Conservation (phyloP, 1,284 basidiomycete species). For the Heterobasidion occidentale region DNA sequence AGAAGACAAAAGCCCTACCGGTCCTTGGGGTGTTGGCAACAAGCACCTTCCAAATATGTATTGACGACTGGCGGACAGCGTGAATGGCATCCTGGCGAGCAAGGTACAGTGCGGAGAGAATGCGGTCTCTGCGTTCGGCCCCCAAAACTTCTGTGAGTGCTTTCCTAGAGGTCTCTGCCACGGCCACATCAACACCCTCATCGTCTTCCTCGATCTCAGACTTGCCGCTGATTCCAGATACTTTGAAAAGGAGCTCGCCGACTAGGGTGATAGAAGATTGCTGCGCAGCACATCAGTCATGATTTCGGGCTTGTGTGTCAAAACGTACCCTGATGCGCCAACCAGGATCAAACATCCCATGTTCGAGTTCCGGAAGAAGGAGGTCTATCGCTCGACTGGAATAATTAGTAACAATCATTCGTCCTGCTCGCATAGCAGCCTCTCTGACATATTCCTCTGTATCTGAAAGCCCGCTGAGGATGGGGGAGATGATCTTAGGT, state of each 20-base stretch:
- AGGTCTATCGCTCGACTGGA: constrained; percentile 90
- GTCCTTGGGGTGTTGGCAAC: constrained; percentile 87
- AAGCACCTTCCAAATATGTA: constrained; percentile 98
- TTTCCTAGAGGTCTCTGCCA: constrained; percentile 74
- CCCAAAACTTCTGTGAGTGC: constrained; percentile 88
- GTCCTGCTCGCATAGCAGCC: constrained; percentile 97
- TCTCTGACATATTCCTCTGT: constrained; percentile 92
- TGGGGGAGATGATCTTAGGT: constrained; percentile 90
- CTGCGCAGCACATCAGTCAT: constrained; percentile 28
- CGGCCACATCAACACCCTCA: constrained; percentile 53
- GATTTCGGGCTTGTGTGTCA: constrained; percentile 4
- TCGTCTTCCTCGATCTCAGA: constrained; percentile 80
- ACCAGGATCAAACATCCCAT: constrained; percentile 89
- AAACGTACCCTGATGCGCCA: constrained; percentile 89
- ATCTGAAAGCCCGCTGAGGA: constrained; percentile 90
- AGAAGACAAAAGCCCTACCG: constrained; percentile 32
- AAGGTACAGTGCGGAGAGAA: constrained; percentile 88
- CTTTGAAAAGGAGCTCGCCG: constrained; percentile 94
- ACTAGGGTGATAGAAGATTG: constrained; percentile 94
- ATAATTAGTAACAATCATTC: constrained; percentile 98
- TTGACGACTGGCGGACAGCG: constrained; percentile 84
- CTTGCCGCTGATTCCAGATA: constrained; percentile 96
- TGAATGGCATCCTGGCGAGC: constrained; percentile 92
- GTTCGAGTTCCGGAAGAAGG: constrained; percentile 90
- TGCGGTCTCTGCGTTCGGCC: constrained; percentile 81